A percentile compares a stretch with the other conserved stretches of the same genome.
phyloP scores from a whole-genome alignment of 768 basidiomycete genomes.

The Rhodotorula kratochvilovae region DNA sequence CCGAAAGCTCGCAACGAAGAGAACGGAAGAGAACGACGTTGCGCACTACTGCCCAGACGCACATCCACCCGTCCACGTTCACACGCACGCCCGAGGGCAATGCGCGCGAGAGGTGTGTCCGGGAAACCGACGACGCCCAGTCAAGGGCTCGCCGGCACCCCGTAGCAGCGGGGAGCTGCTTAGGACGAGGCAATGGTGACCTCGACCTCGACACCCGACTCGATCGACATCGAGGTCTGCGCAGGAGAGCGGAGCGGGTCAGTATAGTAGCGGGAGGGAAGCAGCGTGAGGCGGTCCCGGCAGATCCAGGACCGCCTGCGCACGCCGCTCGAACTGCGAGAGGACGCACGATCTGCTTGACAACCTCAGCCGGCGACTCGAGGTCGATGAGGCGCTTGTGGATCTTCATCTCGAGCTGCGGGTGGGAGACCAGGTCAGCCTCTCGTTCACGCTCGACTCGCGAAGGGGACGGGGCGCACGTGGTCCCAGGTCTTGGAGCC shows the following conservation, averaged over 20 bases:
- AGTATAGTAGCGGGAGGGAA: too few relatives aligned
- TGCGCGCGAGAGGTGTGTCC: too few relatives aligned
- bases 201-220: slow-evolving; percentile 92
- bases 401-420: slow-evolving; percentile 87
- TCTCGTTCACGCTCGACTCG: neutral
- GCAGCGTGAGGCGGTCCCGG: too few relatives aligned
- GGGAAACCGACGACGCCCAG: neutral
- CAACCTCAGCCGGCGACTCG: slow-evolving; percentile 96
- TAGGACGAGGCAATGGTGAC: slow-evolving; percentile 9
- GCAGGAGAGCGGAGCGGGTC: slow-evolving; percentile 1
- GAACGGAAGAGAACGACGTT: neutral
- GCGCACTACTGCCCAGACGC: neutral
- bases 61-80: neutral
- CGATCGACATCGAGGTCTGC: slow-evolving; percentile 95
- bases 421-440: neutral
- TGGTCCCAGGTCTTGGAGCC: slow-evolving; percentile 99
- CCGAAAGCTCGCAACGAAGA: too few relatives aligned
- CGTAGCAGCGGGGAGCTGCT: neutral
- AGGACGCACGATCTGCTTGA: slow-evolving; percentile 92
- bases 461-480: slow-evolving; percentile 1
- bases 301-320: neutral
- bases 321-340: neutral
- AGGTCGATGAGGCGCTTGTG: slow-evolving; percentile 99
- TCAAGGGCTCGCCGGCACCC: neutral
- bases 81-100: neutral